A percentile compares a stretch with the other conserved stretches of the same genome.
Evolutionary conservation across 2,329 filamentous ascomycete species (phyloP).

Genomic region (Penicillium sp.): DNA sequence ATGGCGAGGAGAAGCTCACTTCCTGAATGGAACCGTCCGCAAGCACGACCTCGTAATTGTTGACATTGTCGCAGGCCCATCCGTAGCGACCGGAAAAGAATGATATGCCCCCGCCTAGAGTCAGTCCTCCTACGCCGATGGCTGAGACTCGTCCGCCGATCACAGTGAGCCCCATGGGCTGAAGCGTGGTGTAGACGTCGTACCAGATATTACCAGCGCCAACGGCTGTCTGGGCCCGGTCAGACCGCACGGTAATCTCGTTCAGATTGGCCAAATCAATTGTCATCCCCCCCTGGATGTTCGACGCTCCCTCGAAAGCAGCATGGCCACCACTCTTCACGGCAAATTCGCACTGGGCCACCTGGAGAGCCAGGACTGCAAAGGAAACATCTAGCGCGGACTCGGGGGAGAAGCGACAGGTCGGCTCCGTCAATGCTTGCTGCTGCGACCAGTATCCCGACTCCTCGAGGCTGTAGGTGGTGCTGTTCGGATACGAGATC

Average conservation of each 20-base stretch:
- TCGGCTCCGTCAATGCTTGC: conserved; percentile 35
- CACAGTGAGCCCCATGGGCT: conserved; percentile 31
- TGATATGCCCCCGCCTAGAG: conserved; percentile 40
- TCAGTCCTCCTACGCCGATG: conserved; percentile 41
- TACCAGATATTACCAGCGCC: conserved; percentile 39
- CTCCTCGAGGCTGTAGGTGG: conserved; percentile 22
- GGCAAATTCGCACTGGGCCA: conserved; percentile 49
- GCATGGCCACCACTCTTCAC: conserved; percentile 61
- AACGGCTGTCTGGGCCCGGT: conserved; percentile 30
- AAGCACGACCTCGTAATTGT: conserved; percentile 11
- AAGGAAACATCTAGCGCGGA: conserved; percentile 31
- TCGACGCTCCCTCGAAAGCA: conserved; percentile 56
- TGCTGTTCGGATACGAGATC: conserved; percentile 16
- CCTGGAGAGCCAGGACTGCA: conserved; percentile 31
- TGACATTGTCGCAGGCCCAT: conserved; percentile 25
- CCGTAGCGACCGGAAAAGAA: conserved; percentile 32
- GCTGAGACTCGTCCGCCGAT: conserved; percentile 42
- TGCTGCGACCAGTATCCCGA: conserved; percentile 39
- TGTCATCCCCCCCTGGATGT: conserved; percentile 45
- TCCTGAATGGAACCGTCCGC: conserved; percentile 13
- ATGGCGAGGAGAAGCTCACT: conserved; percentile 26
- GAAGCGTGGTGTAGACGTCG: conserved; percentile 34
- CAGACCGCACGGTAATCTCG: conserved; percentile 25
- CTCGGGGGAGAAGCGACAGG: conserved; percentile 36
- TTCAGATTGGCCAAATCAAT: conserved; percentile 36